These are phyloP conservation scores for Serendipita sp. DNA, from an alignment of 768 basidiomycete species.

Conservation along the genomic window DNA sequence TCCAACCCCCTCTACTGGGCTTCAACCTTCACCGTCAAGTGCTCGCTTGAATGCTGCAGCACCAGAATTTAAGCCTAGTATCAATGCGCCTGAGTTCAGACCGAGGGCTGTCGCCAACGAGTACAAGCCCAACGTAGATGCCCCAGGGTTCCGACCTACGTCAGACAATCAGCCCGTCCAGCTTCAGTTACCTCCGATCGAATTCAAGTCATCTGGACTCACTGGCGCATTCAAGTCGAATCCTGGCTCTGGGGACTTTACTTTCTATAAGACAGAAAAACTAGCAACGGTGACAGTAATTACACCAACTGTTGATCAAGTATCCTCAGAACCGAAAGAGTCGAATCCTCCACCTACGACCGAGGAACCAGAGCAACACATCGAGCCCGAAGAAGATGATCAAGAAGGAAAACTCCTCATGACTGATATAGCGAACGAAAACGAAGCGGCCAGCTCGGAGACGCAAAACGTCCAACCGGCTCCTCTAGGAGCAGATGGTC, in stretches of 20 bases:
- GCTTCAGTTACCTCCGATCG: background rate
- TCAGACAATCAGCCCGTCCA: background rate
- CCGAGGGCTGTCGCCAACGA: background rate
- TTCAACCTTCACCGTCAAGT: constrained; percentile 26
- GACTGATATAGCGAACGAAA: background rate
- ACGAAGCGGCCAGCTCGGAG: background rate
- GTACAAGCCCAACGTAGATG: background rate
- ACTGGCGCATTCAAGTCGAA: background rate
- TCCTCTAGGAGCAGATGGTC: background rate
- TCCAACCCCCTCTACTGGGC: constrained; percentile 8
- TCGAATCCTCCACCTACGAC: constrained; percentile 19
- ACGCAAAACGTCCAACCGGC: background rate
- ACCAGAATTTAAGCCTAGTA: constrained; percentile 59
- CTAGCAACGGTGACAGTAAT: constrained; percentile 9
- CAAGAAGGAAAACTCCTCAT: constrained; percentile 23
- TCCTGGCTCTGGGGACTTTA: background rate
- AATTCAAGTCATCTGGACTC: background rate
- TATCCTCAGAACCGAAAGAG: constrained; percentile 47
- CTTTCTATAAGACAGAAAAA: background rate
- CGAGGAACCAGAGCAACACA: constrained; percentile 17
- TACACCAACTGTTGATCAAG: constrained; percentile 62
- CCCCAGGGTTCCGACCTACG: background rate
- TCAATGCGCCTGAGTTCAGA: background rate
- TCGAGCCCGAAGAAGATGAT: constrained; percentile 17
- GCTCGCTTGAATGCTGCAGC: constrained; percentile 66